phyloP scores from a whole-genome alignment of 352 stramenopile species.

The Globisporangium sylvaticum region DNA sequence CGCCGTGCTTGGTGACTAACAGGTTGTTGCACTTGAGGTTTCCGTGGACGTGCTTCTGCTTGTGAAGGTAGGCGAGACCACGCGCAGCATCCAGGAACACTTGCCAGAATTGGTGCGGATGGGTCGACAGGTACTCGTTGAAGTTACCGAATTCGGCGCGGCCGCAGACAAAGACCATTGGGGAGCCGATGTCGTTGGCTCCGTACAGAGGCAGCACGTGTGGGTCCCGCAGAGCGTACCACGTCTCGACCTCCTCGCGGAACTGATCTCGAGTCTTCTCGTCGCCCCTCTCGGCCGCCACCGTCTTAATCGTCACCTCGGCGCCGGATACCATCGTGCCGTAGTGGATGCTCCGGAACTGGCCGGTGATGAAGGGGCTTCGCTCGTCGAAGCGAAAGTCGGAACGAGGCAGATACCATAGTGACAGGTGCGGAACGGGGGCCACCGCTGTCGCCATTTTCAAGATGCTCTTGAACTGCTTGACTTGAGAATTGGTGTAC shows the following conservation, averaged over 20 bases:
- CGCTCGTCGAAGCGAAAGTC: conserved; percentile 17
- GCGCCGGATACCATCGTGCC: conserved; percentile 16
- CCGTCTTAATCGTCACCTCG: conserved; percentile 18
- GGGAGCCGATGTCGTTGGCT: conserved; percentile 17
- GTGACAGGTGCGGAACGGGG: conserved; percentile 1
- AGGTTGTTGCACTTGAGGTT: conserved; percentile 38
- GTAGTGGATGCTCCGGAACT: conserved; percentile 17
- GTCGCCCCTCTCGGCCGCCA: conserved; percentile 11
- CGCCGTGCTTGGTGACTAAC: conserved; percentile 20
- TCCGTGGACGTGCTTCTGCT: conserved; percentile 19
- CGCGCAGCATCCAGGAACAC: conserved; percentile 32
- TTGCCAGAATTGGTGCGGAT: conserved; percentile 22
- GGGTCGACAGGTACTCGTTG: conserved; percentile 18
- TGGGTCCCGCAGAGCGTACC: conserved; percentile 19
- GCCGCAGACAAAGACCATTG: conserved; percentile 18
- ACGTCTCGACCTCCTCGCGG: conserved; percentile 15
- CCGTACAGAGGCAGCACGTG: conserved; percentile 26
- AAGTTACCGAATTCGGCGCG: conserved; percentile 26
- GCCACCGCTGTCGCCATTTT: conserved; percentile 4
- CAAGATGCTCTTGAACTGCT: conserved; percentile 13
- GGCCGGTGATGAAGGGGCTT: conserved; percentile 17
- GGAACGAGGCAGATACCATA: conserved; percentile 21
- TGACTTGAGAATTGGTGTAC: conserved; percentile 7
- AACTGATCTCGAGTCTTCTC: conserved; percentile 14
- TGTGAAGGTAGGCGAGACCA: conserved; percentile 27